phyloP scores from a whole-genome alignment of 352 stramenopile species.

The Globisporangium alternatum region DNA sequence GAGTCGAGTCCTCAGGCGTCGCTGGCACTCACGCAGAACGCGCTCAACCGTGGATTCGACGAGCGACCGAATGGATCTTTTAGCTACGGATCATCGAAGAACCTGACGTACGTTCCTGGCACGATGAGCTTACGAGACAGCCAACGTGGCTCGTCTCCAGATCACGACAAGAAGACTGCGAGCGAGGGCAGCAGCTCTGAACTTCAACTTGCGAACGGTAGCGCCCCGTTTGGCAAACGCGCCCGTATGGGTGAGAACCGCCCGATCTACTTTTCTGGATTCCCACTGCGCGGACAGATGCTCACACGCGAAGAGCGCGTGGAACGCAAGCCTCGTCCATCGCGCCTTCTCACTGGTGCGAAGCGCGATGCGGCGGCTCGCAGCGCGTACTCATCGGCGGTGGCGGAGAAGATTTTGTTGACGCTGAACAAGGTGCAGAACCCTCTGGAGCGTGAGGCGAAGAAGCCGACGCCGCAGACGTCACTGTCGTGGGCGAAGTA shows the following conservation, averaged over 20 bases:
- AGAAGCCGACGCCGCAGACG: slow-evolving; percentile 73
- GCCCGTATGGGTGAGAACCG: slow-evolving; percentile 35
- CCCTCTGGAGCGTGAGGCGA: slow-evolving; percentile 63
- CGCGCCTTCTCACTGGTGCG: slow-evolving; percentile 65
- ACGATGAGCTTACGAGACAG: slow-evolving; percentile 23
- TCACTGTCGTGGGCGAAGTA: slow-evolving; percentile 86
- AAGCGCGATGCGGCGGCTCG: slow-evolving; percentile 53
- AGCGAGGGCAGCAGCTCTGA: slow-evolving; percentile 24
- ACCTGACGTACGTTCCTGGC: slow-evolving; percentile 37
- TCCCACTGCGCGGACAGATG: slow-evolving; percentile 29
- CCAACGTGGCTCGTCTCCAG: not conserved
- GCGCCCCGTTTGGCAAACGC: slow-evolving; percentile 42
- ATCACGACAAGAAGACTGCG: slow-evolving; percentile 20
- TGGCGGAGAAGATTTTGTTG: slow-evolving; percentile 76
- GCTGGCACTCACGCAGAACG: slow-evolving; percentile 51
- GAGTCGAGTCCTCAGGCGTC: slow-evolving; percentile 57
- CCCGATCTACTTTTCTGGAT: slow-evolving; percentile 36
- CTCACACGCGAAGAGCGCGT: slow-evolving; percentile 52
- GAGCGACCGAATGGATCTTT: slow-evolving; percentile 16
- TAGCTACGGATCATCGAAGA: slow-evolving; percentile 18
- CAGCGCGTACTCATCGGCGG: slow-evolving; percentile 70
- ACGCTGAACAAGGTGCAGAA: slow-evolving; percentile 83
- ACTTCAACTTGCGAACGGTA: slow-evolving; percentile 21
- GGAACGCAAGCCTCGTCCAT: slow-evolving; percentile 57
- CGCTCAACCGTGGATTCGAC: slow-evolving; percentile 44